Percentiles rank a stretch among this genome's conserved stretches.
These are phyloP conservation scores for Scenedesmus sp. DNA, from an alignment of 163 green algal species.

Conservation along the genomic window DNA sequence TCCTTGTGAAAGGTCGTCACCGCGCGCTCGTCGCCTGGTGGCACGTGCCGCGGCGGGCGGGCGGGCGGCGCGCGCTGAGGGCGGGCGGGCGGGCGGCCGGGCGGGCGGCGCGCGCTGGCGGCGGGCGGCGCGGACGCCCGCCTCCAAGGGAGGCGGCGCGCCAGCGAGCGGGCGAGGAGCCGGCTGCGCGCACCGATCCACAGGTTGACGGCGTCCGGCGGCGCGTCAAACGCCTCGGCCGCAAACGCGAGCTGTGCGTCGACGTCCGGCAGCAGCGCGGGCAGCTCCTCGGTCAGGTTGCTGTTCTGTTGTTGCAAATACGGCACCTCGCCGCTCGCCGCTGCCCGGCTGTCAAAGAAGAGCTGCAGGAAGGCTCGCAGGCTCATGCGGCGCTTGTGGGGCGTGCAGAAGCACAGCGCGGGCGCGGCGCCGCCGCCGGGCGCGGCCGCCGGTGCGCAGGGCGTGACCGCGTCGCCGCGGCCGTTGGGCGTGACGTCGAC, in stretches of 20 bases:
- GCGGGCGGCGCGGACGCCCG: no score
- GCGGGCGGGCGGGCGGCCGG: no score
- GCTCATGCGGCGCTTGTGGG: background rate
- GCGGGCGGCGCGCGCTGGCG: no score
- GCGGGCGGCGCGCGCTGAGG: no score
- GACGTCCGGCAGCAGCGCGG: constrained; percentile 32
- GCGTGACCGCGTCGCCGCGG: constrained; percentile 18
- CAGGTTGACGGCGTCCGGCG: constrained; percentile 84
- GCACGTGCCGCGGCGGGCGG: no score
- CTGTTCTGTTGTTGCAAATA: constrained; percentile 64
- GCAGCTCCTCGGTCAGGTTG: constrained; percentile 62
- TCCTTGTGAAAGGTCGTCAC: constrained; percentile 84
- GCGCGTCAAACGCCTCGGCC: constrained; percentile 27
- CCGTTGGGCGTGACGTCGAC: constrained; percentile 35
- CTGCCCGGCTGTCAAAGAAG: background rate
- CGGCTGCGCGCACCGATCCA: constrained; percentile 61
- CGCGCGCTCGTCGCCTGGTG: constrained; percentile 66
- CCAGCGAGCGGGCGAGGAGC: no score
- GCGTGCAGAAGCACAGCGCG: constrained; percentile 32
- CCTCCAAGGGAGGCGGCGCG: no score
- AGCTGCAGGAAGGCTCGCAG: constrained; percentile 10
- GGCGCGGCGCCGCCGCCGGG: background rate
- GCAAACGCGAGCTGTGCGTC: constrained; percentile 35
- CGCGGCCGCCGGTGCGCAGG: background rate
- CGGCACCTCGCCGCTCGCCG: background rate